Evolutionary conservation across 495 filamentous ascomycete species (phyloP).

Genomic region (Penicillium turbatum): DNA sequence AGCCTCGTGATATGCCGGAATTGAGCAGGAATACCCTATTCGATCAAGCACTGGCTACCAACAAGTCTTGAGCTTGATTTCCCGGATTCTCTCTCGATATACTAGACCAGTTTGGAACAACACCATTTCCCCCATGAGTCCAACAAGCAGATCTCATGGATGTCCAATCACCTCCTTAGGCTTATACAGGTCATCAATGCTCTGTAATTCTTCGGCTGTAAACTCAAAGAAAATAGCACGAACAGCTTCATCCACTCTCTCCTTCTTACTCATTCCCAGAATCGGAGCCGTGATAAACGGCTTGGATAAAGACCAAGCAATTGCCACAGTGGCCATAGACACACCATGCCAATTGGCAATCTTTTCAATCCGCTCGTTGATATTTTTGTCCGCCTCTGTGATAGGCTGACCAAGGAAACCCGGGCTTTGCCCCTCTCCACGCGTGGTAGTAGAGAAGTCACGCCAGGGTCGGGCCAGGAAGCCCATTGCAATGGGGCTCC

Average conservation of each 20-base stretch:
- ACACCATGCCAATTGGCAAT: slow-evolving; percentile 55
- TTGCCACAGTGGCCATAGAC: slow-evolving; percentile 57
- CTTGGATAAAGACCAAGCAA: slow-evolving; percentile 59
- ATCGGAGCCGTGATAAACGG: slow-evolving; percentile 52
- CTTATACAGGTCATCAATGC: slow-evolving; percentile 59
- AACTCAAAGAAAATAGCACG: slow-evolving; percentile 44
- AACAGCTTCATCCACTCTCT: slow-evolving; percentile 57
- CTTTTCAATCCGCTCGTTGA: slow-evolving; percentile 56
- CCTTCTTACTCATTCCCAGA: slow-evolving; percentile 56
- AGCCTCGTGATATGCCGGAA: no score
- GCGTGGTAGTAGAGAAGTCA: slow-evolving; percentile 11
- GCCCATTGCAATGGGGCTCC: slow-evolving; percentile 47
- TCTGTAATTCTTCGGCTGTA: slow-evolving; percentile 53
- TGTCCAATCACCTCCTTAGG: slow-evolving; percentile 37
- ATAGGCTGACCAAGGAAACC: slow-evolving; percentile 12
- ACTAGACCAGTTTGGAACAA: no score
- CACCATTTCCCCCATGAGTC: no score
- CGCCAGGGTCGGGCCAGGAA: slow-evolving; percentile 35
- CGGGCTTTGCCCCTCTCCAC: slow-evolving; percentile 11
- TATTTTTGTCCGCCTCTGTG: slow-evolving; percentile 37
- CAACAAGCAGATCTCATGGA: slow-evolving; percentile 2
- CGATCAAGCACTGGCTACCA: no score
- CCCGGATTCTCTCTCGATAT: no score
- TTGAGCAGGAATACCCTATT: no score
- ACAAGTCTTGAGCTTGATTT: no score